A percentile compares a stretch with the other conserved stretches of the same genome.
Evolutionary conservation across 2,329 filamentous ascomycete genomes (phyloP).

Genomic region (Karstenula rhodostoma): DNA sequence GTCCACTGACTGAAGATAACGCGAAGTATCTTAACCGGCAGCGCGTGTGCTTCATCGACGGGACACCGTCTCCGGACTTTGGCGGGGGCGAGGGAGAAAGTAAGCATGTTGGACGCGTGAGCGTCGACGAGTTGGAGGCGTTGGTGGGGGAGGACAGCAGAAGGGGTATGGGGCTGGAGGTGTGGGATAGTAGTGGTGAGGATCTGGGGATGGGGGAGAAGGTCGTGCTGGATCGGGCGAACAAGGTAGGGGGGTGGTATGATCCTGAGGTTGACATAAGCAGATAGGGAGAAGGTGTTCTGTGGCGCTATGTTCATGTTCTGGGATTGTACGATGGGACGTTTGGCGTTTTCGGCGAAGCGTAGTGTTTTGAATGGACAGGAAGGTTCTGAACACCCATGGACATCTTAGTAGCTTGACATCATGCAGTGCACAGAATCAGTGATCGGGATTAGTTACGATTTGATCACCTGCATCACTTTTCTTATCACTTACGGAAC

Average conservation of each 20-base stretch:
- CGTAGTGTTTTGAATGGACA: too few species aligned
- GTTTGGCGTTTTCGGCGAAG: too few species aligned
- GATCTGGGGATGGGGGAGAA: conserved; percentile 61
- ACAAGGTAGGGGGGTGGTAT: conserved; percentile 63
- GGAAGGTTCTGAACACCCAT: too few species aligned
- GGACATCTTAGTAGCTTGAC: too few species aligned
- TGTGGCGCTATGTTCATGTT: too few species aligned
- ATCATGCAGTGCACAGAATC: too few species aligned
- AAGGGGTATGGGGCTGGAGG: conserved; percentile 63
- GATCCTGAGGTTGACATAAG: conserved; percentile 18
- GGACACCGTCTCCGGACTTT: conserved; percentile 60
- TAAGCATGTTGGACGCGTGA: conserved; percentile 54
- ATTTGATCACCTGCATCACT: too few species aligned
- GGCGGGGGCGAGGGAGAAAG: conserved; percentile 70
- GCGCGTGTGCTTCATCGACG: conserved; percentile 72
- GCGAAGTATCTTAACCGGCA: conserved; percentile 75
- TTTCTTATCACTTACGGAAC: too few species aligned
- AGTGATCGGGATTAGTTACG: too few species aligned
- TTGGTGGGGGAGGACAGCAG: conserved; percentile 58
- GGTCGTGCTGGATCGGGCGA: conserved; percentile 60
- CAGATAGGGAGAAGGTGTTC: too few species aligned
- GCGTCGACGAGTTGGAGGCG: conserved; percentile 48
- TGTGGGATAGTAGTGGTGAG: conserved; percentile 58
- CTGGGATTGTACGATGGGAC: too few species aligned
- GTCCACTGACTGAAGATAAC: conserved; percentile 79